Conservation (phyloP, 768 basidiomycete species). For the Psilocybe azurescens region DNA sequence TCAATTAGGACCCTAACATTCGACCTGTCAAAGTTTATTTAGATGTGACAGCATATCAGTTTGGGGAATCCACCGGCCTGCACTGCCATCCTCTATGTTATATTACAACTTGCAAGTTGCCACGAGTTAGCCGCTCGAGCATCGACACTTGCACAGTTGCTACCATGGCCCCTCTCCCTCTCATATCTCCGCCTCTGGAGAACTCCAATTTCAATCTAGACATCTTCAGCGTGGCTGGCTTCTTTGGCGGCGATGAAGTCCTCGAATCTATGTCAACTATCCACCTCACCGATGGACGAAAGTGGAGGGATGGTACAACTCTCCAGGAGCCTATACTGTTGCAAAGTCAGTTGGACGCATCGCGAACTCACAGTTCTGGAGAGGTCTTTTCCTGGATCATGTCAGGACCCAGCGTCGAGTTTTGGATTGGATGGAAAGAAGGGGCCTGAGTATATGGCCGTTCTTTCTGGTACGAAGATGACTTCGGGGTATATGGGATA, state of each 20-base stretch:
- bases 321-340: slow-evolving; percentile 16
- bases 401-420: slow-evolving; percentile 10
- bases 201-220: slow-evolving; percentile 15
- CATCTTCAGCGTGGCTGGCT: slow-evolving; percentile 14
- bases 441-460: slow-evolving; percentile 14
- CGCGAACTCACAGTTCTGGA: slow-evolving; percentile 14
- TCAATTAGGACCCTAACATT: neutral
- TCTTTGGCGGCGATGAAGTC: slow-evolving; percentile 19
- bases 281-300: slow-evolving; percentile 16
- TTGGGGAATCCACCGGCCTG: neutral
- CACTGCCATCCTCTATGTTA: neutral
- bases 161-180: slow-evolving; percentile 15
- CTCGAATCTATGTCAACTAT: slow-evolving; percentile 13
- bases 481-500: slow-evolving; percentile 14
- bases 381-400: slow-evolving; percentile 12
- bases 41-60: neutral
- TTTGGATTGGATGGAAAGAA: slow-evolving; percentile 18
- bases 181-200: slow-evolving; percentile 1
- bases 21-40: neutral
- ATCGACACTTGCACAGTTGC: neutral
- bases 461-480: slow-evolving; percentile 14
- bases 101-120: neutral
- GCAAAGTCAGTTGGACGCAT: slow-evolving; percentile 15
- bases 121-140: neutral
- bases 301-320: slow-evolving; percentile 19